phyloP scores from a whole-genome alignment of 805 yeast species.

The Candida berthetii region DNA sequence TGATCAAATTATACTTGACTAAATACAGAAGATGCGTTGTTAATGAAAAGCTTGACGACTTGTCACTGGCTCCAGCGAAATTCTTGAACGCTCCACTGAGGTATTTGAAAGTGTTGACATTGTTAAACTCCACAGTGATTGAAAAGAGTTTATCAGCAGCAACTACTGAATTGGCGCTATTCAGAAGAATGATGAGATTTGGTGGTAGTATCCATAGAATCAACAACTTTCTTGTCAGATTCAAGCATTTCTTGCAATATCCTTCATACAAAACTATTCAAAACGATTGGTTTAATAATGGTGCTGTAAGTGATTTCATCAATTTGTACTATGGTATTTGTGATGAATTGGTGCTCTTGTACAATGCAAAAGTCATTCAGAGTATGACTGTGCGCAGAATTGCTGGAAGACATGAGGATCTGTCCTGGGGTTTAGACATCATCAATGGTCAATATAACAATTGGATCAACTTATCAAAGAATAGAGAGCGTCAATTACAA shows the following conservation, averaged over 20 bases:
- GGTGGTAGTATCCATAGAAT: conserved; percentile 65
- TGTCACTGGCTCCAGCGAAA: conserved; percentile 20
- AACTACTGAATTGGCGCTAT: conserved; percentile 42
- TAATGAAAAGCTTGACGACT: conserved; percentile 19
- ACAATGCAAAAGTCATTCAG: conserved; percentile 42
- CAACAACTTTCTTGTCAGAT: conserved; percentile 27
- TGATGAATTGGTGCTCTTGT: conserved; percentile 57
- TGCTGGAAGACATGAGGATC: conserved; percentile 51
- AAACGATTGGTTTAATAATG: conserved; percentile 33
- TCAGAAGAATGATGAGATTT: conserved; percentile 64
- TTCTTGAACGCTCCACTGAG: conserved; percentile 18
- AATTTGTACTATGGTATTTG: conserved; percentile 58
- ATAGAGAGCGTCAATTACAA: conserved; percentile 44
- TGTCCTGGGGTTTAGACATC: conserved; percentile 67
- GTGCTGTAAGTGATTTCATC: conserved; percentile 42
- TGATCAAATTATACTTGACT: conserved; percentile 42
- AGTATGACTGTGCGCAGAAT: conserved; percentile 29
- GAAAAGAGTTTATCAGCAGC: conserved; percentile 34
- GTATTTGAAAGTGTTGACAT: conserved; percentile 15
- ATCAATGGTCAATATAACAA: conserved; percentile 49
- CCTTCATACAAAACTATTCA: conserved; percentile 15
- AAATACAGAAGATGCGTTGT: conserved; percentile 26
- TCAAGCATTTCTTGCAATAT: conserved; percentile 17
- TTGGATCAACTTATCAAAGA: conserved; percentile 32
- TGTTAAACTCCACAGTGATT: conserved; percentile 22